A percentile compares a stretch with the other conserved stretches of the same genome.
Evolutionary conservation across 768 basidiomycete genomes (phyloP).

Genomic region (Nidularia sp.): DNA sequence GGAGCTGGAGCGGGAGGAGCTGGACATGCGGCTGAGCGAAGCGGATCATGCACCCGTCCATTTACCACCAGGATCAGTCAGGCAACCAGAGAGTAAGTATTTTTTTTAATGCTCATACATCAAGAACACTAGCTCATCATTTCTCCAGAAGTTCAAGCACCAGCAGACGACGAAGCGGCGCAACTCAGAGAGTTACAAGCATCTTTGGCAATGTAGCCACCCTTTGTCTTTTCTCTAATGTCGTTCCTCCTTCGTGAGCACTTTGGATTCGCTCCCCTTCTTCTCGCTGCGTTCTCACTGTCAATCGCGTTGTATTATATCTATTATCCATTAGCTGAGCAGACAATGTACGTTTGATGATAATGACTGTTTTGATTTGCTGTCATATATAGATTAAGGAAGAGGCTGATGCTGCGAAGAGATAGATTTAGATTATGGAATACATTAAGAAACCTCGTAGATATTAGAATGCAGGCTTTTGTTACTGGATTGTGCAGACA

Average conservation of each 20-base stretch:
- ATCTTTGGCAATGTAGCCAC: constrained; percentile 69
- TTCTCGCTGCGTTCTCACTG: background rate
- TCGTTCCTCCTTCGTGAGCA: too few species aligned
- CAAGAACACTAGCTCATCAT: background rate
- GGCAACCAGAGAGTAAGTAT: constrained; percentile 45
- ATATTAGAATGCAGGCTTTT: too few species aligned
- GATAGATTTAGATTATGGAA: too few species aligned
- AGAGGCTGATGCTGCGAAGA: too few species aligned
- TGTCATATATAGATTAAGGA: too few species aligned
- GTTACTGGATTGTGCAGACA: too few species aligned
- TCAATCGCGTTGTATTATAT: background rate
- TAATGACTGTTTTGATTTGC: constrained; percentile 14
- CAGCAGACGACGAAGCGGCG: constrained; percentile 87
- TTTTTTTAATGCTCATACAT: background rate
- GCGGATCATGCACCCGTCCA: constrained; percentile 91
- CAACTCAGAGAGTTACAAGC: constrained; percentile 89
- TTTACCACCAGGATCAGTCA: constrained; percentile 59
- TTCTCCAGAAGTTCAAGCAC: constrained; percentile 6
- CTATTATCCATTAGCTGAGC: constrained; percentile 2
- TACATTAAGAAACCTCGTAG: too few species aligned
- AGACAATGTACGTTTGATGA: constrained; percentile 19
- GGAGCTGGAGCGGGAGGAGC: constrained; percentile 82
- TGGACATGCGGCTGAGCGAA: constrained; percentile 79
- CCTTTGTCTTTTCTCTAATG: constrained; percentile 3
- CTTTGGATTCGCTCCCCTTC: background rate